These are phyloP conservation scores for Peronospora tabacina DNA, from an alignment of 352 stramenopile species.

Conservation along the genomic window DNA sequence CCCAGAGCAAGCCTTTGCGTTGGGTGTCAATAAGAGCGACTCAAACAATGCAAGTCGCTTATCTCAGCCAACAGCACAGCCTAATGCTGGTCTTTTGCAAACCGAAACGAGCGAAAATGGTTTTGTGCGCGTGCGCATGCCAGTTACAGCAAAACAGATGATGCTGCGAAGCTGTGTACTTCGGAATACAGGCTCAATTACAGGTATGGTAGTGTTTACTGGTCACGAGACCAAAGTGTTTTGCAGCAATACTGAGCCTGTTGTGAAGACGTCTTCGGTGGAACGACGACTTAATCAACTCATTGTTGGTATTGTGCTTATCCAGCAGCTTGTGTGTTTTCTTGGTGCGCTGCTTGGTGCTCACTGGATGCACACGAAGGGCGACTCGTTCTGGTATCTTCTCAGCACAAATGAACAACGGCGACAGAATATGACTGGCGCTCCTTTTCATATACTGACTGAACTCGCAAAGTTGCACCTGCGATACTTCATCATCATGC, in stretches of 20 bases:
- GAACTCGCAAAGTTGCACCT: constrained; percentile 80
- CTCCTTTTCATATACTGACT: constrained; percentile 33
- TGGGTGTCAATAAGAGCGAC: constrained; percentile 27
- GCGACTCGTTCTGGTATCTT: constrained; percentile 65
- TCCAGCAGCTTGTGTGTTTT: constrained; percentile 68
- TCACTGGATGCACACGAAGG: constrained; percentile 61
- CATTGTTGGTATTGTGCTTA: constrained; percentile 65
- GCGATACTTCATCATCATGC: constrained; percentile 94
- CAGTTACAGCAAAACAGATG: constrained; percentile 84
- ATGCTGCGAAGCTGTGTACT: constrained; percentile 85
- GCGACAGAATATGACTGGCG: constrained; percentile 10
- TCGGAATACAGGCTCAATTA: constrained; percentile 77
- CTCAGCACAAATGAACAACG: constrained; percentile 15
- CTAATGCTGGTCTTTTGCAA: constrained; percentile 17
- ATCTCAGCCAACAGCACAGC: constrained; percentile 3
- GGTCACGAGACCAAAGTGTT: constrained; percentile 82
- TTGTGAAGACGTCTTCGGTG: constrained; percentile 75
- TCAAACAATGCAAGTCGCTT: neutral
- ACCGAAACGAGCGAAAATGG: constrained; percentile 31
- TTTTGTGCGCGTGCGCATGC: constrained; percentile 34
- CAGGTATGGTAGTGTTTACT: constrained; percentile 86
- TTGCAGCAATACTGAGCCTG: constrained; percentile 67
- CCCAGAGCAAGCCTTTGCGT: constrained; percentile 25
- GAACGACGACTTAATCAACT: constrained; percentile 62
- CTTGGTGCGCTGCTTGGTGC: constrained; percentile 55